Percentiles rank a stretch among this genome's conserved stretches.
Evolutionary conservation across 176 grass and related monocot genomes (phyloP).

Genomic region (Raddia guianensis): DNA sequence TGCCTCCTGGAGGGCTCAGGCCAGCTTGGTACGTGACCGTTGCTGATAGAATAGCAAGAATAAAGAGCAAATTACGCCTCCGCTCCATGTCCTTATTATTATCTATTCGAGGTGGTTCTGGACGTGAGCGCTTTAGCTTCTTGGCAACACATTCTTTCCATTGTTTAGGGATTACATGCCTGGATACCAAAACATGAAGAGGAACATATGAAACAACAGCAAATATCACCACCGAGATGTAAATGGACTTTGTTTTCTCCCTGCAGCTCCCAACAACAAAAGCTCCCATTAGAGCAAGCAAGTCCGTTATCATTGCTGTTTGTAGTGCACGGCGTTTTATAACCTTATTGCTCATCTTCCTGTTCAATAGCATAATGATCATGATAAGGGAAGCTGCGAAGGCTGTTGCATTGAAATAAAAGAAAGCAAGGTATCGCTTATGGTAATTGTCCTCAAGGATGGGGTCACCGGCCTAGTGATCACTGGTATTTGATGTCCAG

Average conservation of each 20-base stretch:
- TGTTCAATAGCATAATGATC: slow-evolving; percentile 31
- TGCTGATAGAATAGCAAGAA: slow-evolving; percentile 42
- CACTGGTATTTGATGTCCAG: slow-evolving; percentile 6
- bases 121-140: background rate
- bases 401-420: slow-evolving; percentile 33
- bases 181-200: background rate
- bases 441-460: slow-evolving; percentile 29
- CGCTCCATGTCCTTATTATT: slow-evolving; percentile 36
- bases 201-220: slow-evolving; percentile 1
- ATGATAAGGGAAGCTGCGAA: slow-evolving; percentile 33
- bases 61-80: slow-evolving; percentile 42
- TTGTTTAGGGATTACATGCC: background rate
- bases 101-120: background rate
- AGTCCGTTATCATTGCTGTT: slow-evolving; percentile 24
- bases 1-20: slow-evolving; percentile 42
- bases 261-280: slow-evolving; percentile 34
- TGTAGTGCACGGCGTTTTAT: slow-evolving; percentile 23
- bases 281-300: slow-evolving; percentile 28
- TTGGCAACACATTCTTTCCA: background rate
- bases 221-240: slow-evolving; percentile 29
- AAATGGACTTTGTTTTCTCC: slow-evolving; percentile 32
- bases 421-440: slow-evolving; percentile 30
- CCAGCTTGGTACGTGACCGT: slow-evolving; percentile 50
- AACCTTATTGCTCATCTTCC: slow-evolving; percentile 31
- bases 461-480: slow-evolving; percentile 30